These are phyloP conservation scores for Gaillardinia entomophila DNA, from an alignment of 805 yeast genomes.

Conservation along the genomic window DNA sequence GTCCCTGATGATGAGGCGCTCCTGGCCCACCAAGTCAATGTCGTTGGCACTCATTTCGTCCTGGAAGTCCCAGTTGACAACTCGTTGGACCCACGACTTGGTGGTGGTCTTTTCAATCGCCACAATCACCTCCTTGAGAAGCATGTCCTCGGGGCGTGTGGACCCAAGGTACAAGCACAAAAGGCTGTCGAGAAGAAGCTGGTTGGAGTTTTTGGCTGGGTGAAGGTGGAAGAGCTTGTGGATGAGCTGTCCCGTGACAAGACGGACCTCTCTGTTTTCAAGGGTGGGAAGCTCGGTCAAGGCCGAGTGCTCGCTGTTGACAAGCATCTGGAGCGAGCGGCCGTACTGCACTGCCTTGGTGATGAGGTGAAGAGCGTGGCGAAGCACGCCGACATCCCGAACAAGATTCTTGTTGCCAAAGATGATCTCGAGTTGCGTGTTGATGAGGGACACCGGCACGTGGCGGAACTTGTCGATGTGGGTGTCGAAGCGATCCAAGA, in stretches of 20 bases:
- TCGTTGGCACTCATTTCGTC: conserved; percentile 38
- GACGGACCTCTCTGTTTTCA: conserved; percentile 20
- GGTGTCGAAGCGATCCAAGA: conserved; percentile 22
- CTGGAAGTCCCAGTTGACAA: conserved; percentile 61
- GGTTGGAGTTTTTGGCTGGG: conserved; percentile 39
- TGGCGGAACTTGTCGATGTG: conserved; percentile 11
- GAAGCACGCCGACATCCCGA: conserved; percentile 31
- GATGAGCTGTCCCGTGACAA: conserved; percentile 42
- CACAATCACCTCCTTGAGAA: conserved; percentile 52
- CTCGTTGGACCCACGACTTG: conserved; percentile 60
- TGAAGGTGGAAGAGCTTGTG: conserved; percentile 46
- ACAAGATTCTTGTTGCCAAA: conserved; percentile 45
- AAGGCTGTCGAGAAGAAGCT: conserved; percentile 43
- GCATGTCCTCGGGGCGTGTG: conserved; percentile 49
- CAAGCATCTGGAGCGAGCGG: conserved; percentile 57
- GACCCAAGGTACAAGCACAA: conserved; percentile 60
- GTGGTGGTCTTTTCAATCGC: conserved; percentile 49
- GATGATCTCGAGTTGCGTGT: conserved; percentile 62
- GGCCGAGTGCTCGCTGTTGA: conserved; percentile 44
- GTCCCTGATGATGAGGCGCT: conserved; percentile 41
- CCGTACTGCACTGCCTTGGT: conserved; percentile 38
- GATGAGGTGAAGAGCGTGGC: conserved; percentile 38
- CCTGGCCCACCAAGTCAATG: conserved; percentile 41
- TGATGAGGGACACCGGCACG: conserved; percentile 43
- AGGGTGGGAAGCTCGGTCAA: conserved; percentile 21